Percentiles rank a stretch among this genome's conserved stretches.
phyloP scores from a whole-genome alignment of 1,284 basidiomycete genomes.

The Leccinum angustisporum region DNA sequence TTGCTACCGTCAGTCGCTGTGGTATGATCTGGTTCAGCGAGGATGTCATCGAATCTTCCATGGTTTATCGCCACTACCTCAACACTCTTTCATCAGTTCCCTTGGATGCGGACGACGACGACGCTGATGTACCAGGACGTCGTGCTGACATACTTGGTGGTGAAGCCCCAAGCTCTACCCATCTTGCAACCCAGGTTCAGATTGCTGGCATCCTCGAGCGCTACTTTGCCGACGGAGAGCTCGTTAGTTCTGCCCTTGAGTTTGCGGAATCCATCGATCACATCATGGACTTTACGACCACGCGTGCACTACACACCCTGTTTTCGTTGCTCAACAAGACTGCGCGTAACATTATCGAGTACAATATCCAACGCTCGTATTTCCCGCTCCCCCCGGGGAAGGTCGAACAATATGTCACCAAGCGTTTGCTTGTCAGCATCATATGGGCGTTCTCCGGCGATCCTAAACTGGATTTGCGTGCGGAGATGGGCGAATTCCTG shows the following conservation, averaged over 20 bases:
- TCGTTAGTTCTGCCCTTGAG: slow-evolving; percentile 78
- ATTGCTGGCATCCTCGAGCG: slow-evolving; percentile 78
- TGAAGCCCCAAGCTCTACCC: slow-evolving; percentile 57
- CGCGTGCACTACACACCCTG: slow-evolving; percentile 90
- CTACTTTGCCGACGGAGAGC: slow-evolving; percentile 81
- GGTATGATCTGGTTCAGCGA: slow-evolving; percentile 99
- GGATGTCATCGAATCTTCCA: slow-evolving; percentile 86
- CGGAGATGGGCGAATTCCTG: slow-evolving; percentile 89
- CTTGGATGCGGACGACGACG: slow-evolving; percentile 89
- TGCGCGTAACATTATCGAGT: slow-evolving; percentile 89
- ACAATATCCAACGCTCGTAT: slow-evolving; percentile 93
- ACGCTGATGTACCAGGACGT: slow-evolving; percentile 58
- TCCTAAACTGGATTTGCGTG: slow-evolving; percentile 85
- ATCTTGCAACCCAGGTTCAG: slow-evolving; percentile 78
- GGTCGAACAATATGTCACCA: slow-evolving; percentile 88
- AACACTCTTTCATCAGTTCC: slow-evolving; percentile 73
- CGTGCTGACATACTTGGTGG: slow-evolving; percentile 51
- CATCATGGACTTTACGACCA: slow-evolving; percentile 97
- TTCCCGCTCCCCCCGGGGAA: slow-evolving; percentile 87
- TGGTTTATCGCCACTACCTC: slow-evolving; percentile 93
- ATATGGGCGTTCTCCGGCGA: slow-evolving; percentile 99
- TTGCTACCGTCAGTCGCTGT: slow-evolving; percentile 98
- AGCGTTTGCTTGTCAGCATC: slow-evolving; percentile 88
- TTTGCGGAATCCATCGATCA: slow-evolving; percentile 87
- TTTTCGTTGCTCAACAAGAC: slow-evolving; percentile 99